Conservation (phyloP, 75 land plant genomes). For the Cryptomeria japonica region DNA sequence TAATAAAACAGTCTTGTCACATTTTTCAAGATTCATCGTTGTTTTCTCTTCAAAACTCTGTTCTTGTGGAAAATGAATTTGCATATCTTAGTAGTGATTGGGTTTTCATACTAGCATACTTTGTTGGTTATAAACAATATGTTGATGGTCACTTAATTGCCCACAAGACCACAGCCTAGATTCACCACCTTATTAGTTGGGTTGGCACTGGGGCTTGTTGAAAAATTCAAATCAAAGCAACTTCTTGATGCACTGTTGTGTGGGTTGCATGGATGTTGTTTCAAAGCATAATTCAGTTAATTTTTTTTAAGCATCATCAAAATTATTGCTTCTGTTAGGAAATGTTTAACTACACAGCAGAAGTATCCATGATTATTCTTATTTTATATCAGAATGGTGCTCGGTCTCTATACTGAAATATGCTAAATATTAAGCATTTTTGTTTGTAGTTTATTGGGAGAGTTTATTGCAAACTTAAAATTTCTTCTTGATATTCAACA, state of each 20-base stretch:
- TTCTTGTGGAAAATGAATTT: neutral
- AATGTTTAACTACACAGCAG: neutral
- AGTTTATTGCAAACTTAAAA: neutral
- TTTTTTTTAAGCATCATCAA: neutral
- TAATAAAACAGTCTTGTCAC: neutral
- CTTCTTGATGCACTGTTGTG: neutral
- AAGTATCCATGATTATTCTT: neutral
- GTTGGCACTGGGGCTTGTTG: neutral
- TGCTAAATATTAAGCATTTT: neutral
- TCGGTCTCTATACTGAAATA: neutral
- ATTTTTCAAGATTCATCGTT: neutral
- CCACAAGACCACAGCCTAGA: neutral
- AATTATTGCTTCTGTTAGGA: neutral
- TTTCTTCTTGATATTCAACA: conserved; percentile 17
- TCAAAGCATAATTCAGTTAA: neutral
- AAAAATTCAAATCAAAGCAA: neutral
- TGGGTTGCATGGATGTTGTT: neutral
- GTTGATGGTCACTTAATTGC: neutral
- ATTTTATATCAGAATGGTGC: neutral
- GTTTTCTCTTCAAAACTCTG: neutral
- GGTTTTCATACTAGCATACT: neutral
- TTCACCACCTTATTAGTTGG: neutral
- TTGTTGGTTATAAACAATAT: neutral
- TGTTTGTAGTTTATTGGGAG: neutral
- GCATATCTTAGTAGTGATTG: neutral